phyloP scores from a whole-genome alignment of 495 filamentous ascomycete species.

The Halenospora varia region DNA sequence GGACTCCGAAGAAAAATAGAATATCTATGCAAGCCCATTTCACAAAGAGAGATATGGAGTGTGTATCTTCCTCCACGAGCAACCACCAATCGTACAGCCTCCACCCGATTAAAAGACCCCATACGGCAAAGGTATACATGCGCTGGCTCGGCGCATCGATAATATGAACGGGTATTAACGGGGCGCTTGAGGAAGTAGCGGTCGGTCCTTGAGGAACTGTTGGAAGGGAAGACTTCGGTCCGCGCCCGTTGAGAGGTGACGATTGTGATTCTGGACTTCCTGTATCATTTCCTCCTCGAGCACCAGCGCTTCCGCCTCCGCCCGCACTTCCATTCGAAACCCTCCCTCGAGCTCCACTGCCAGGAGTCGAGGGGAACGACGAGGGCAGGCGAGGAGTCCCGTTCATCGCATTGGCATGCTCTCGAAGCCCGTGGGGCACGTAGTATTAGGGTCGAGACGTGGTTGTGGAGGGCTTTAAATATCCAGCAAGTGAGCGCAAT shows the following conservation, averaged over 20 bases:
- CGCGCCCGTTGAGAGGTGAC: neutral
- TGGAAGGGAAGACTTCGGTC: conserved; percentile 16
- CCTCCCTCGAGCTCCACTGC: conserved; percentile 25
- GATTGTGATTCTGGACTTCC: conserved; percentile 1
- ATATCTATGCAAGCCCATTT: conserved; percentile 90
- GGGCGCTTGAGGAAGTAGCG: conserved; percentile 32
- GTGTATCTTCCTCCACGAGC: conserved; percentile 68
- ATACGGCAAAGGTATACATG: conserved; percentile 76
- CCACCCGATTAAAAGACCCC: conserved; percentile 68
- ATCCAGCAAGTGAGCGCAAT: too few relatives aligned
- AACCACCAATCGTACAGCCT: conserved; percentile 77
- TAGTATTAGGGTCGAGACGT: neutral
- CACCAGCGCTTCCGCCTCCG: neutral
- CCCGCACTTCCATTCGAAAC: neutral
- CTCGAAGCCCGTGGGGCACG: conserved; percentile 2
- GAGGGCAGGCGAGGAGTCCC: conserved; percentile 69
- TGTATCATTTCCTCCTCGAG: neutral
- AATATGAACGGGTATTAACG: conserved; percentile 69
- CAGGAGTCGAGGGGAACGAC: conserved; percentile 64
- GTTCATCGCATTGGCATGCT: conserved; percentile 55
- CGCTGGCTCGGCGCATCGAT: conserved; percentile 87
- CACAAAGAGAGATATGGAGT: conserved; percentile 80
- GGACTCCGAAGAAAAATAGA: conserved; percentile 78
- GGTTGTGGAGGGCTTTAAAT: neutral
- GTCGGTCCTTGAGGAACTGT: conserved; percentile 15